Conservation (phyloP, 2,329 filamentous ascomycete genomes). For the Colletotrichum chrysophilum region DNA sequence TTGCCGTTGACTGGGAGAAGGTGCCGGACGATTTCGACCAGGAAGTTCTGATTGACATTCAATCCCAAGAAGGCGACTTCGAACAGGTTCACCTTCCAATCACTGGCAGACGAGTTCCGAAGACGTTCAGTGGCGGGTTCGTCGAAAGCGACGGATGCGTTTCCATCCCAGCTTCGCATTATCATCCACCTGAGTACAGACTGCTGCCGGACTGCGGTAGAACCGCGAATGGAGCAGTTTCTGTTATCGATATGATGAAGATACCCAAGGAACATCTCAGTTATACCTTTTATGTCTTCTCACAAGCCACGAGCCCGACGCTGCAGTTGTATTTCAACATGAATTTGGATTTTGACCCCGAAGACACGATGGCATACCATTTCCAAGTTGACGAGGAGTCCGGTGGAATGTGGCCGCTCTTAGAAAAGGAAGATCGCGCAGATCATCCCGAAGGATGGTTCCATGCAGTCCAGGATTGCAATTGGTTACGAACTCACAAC, state of each 20-base stretch:
- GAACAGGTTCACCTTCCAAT: constrained; percentile 37
- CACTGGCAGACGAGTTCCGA: constrained; percentile 28
- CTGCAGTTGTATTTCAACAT: constrained; percentile 40
- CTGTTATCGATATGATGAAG: constrained; percentile 18
- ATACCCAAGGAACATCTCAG: constrained; percentile 26
- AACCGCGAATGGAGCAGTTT: constrained; percentile 25
- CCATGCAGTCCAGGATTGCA: constrained; percentile 51
- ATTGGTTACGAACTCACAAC: constrained; percentile 49
- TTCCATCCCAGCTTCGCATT: constrained; percentile 34
- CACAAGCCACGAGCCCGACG: constrained; percentile 24
- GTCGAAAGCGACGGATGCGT: constrained; percentile 37
- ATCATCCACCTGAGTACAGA: constrained; percentile 25
- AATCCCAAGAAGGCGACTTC: constrained; percentile 38
- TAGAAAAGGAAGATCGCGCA: constrained; percentile 29
- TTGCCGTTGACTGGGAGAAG: constrained; percentile 37
- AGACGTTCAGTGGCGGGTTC: constrained; percentile 35
- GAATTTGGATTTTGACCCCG: constrained; percentile 56
- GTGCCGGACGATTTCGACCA: constrained; percentile 45
- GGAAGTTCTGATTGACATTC: constrained; percentile 42
- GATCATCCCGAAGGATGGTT: constrained; percentile 54
- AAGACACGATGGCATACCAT: constrained; percentile 53
- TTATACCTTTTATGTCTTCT: constrained; percentile 37
- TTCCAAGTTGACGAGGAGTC: constrained; percentile 50
- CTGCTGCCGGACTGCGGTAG: constrained; percentile 35
- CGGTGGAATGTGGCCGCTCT: constrained; percentile 31